Evolutionary conservation across 1,284 basidiomycete genomes (phyloP), one percentile per base, ranked within the genome.

Genomic region (Ustilago shanxiensis): DNA sequence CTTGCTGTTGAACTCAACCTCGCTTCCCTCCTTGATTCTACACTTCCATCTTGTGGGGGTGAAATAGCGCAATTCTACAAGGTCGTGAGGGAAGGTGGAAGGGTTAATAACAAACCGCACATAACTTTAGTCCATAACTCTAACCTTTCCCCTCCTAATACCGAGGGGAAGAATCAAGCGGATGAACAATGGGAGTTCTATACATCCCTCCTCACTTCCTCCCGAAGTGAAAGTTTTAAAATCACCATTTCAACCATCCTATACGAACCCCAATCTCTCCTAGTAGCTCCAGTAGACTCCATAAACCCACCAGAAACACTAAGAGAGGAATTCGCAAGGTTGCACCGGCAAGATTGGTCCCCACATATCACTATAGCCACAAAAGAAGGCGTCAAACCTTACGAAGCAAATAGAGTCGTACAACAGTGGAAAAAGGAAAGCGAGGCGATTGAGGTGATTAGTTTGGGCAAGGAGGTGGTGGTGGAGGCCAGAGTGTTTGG

Each of bases 301-400:
- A 33, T 70, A 22, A 8, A 2, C 0, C 51, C 72, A 0, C 62
- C 66, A 3, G 14, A 22, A 7, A 4, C 26, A 0, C 14, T 64
- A 13, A 4, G 10, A 2, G 11, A 14, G 0, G 6, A 49, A 35
- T 73, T 72, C 62, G 85, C 0, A 58, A 59, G 51, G 5, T 33
- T 65, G 56, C 37, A 75, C 16, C 84, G 4, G 7, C 16, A 86
- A n/a, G 35, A 44, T 13, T 78, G 77, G 53, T 60, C 60, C 0
- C 66, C 95, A 74, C 97, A 99, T 85, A 90, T 99, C 67, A 99
- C 97, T 0, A 91, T 98, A 4, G 97, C 94, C 2, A 96, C 94
- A 5, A 81, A 85, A 60, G 83, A 88, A 18, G 86, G 87, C 2
- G 88, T 96, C 1, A 80, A 85, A 0, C 89, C 94, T 1, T 90